These are phyloP conservation scores for Umbelopsis isabellina DNA, from an alignment of 192 early-diverging fungal genomes.

Conservation along the genomic window DNA sequence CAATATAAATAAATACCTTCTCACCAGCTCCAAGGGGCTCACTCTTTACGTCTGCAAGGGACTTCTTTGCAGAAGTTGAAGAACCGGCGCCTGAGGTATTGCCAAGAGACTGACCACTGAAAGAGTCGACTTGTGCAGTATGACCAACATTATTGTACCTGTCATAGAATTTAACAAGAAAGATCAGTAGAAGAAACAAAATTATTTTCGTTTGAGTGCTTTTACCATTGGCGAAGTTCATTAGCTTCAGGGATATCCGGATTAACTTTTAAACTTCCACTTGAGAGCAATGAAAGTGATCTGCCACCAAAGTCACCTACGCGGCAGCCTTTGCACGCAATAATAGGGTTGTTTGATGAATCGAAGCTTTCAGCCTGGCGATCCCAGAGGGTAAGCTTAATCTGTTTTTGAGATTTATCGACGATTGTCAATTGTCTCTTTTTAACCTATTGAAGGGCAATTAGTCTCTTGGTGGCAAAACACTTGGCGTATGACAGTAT, in stretches of 20 bases:
- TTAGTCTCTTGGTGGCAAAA: neutral
- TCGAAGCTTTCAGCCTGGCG: constrained; percentile 72
- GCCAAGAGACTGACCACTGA: neutral
- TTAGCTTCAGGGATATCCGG: constrained; percentile 82
- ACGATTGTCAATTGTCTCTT: constrained; percentile 87
- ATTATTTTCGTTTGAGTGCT: neutral
- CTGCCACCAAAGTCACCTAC: constrained; percentile 88
- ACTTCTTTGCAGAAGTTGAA: constrained; percentile 58
- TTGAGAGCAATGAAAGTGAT: constrained; percentile 53
- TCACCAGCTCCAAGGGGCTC: constrained; percentile 71
- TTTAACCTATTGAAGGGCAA: constrained; percentile 45
- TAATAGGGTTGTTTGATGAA: constrained; percentile 53
- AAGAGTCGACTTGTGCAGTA: neutral
- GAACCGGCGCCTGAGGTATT: constrained; percentile 19
- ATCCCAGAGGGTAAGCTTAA: constrained; percentile 89
- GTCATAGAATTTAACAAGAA: neutral
- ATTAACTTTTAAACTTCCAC: constrained; percentile 57
- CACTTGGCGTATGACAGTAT: neutral
- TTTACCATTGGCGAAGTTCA: constrained; percentile 75
- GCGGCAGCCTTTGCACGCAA: constrained; percentile 84
- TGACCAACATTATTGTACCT: constrained; percentile 3
- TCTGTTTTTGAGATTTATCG: constrained; percentile 70
- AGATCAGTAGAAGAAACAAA: neutral
- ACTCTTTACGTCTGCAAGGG: constrained; percentile 65
- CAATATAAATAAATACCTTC: constrained; percentile 44